These are phyloP conservation scores for Crassisporium funariophilum DNA, from an alignment of 768 basidiomycete genomes.

Conservation along the genomic window DNA sequence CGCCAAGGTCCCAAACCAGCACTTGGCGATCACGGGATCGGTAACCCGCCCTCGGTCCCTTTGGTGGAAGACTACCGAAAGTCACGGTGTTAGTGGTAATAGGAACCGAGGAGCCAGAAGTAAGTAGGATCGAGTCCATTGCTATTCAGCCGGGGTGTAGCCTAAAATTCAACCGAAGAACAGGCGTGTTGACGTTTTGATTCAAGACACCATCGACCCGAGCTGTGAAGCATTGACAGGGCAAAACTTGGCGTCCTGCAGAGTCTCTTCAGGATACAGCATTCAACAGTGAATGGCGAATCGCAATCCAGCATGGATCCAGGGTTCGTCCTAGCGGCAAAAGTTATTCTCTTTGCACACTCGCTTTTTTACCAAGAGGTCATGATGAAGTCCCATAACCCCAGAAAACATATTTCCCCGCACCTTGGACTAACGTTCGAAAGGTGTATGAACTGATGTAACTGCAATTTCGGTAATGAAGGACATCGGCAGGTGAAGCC, in stretches of 20 bases:
- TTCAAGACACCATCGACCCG: not conserved
- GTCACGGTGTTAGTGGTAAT: not conserved
- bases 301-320: too few relatives aligned
- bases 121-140: not conserved
- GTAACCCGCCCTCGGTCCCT: not conserved
- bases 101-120: not conserved
- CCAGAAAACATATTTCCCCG: too few relatives aligned
- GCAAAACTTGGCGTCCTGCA: not conserved
- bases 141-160: not conserved
- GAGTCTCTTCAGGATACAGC: too few relatives aligned
- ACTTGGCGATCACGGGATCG: not conserved
- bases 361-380: too few relatives aligned
- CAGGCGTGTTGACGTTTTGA: not conserved
- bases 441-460: too few relatives aligned
- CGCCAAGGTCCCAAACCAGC: not conserved
- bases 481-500: too few relatives aligned
- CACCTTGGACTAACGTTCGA: too few relatives aligned
- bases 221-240: not conserved
- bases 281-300: too few relatives aligned
- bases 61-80: not conserved
- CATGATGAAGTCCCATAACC: too few relatives aligned
- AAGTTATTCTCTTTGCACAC: too few relatives aligned
- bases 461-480: too few relatives aligned
- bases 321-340: too few relatives aligned
- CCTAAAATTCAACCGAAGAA: slow-evolving; percentile 10